Percentiles rank a stretch among this genome's conserved stretches.
Conservation (phyloP, 148 eudicot genomes). For the Amaranthus palmeri region DNA sequence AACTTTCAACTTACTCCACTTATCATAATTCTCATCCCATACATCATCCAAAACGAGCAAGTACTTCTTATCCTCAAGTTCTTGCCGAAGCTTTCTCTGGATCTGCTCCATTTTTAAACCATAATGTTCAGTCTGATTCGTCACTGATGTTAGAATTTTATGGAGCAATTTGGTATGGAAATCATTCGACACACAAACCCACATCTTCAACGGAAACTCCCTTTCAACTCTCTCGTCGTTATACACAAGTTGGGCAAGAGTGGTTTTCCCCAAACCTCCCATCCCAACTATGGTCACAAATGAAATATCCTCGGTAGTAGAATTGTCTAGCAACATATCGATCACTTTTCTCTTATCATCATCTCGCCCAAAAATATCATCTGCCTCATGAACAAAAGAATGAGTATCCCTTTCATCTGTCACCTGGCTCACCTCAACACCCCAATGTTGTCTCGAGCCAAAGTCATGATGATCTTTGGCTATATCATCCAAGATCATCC, state of each 20-base stretch:
- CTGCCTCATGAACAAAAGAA: slow-evolving; percentile 19
- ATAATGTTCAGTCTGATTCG: background rate
- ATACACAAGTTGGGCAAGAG: slow-evolving; percentile 28
- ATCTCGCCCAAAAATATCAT: slow-evolving; percentile 31
- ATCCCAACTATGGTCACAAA: slow-evolving; percentile 27
- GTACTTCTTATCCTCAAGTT: slow-evolving; percentile 19
- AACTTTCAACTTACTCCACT: slow-evolving; percentile 18
- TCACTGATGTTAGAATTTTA: slow-evolving; percentile 13
- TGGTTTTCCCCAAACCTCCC: slow-evolving; percentile 39
- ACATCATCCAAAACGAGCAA: slow-evolving; percentile 34
- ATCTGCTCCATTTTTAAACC: slow-evolving; percentile 14
- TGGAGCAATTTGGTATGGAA: slow-evolving; percentile 17
- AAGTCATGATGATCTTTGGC: slow-evolving; percentile 1
- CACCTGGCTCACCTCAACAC: background rate
- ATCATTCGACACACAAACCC: slow-evolving; percentile 31
- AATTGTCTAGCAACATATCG: background rate
- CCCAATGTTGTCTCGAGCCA: background rate
- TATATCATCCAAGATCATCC: background rate
- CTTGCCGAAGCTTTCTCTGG: slow-evolving; percentile 8
- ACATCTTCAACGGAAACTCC: slow-evolving; percentile 27
- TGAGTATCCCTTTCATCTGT: background rate
- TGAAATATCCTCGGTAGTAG: slow-evolving; percentile 2
- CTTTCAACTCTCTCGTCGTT: slow-evolving; percentile 9
- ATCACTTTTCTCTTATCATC: slow-evolving; percentile 5
- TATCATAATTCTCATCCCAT: slow-evolving; percentile 21